Conservation (phyloP, 2,329 filamentous ascomycete species). For the Pseudogymnoascus sp. region DNA sequence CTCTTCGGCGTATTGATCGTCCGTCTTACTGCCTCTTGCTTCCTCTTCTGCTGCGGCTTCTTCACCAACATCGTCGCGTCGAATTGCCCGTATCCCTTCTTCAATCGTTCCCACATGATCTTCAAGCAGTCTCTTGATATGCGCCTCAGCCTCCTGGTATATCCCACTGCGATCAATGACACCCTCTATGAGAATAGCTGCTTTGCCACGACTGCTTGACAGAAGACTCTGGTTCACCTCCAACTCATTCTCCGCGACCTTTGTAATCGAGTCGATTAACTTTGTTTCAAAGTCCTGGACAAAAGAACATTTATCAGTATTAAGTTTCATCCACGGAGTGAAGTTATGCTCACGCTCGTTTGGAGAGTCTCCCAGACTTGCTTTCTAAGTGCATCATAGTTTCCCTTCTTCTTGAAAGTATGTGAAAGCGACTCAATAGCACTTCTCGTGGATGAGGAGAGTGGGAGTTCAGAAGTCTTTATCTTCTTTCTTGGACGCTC, state of each 20-base stretch:
- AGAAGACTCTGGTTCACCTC: slow-evolving; percentile 67
- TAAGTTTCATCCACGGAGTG: not conserved
- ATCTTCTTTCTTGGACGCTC: slow-evolving; percentile 41
- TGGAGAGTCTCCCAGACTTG: slow-evolving; percentile 57
- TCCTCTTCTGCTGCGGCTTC: slow-evolving; percentile 62
- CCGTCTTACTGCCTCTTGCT: slow-evolving; percentile 60
- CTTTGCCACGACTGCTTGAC: slow-evolving; percentile 66
- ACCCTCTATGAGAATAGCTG: slow-evolving; percentile 69
- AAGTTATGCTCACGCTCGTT: slow-evolving; percentile 31
- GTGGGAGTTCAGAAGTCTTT: slow-evolving; percentile 68
- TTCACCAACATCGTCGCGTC: slow-evolving; percentile 61
- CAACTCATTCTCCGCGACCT: slow-evolving; percentile 66
- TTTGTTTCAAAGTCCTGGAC: slow-evolving; percentile 61
- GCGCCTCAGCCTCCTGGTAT: slow-evolving; percentile 63
- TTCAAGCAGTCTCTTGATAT: slow-evolving; percentile 63
- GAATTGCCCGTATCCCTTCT: slow-evolving; percentile 60
- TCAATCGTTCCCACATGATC: slow-evolving; percentile 57
- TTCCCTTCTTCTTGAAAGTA: slow-evolving; percentile 79
- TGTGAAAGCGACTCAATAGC: slow-evolving; percentile 72
- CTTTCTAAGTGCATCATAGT: slow-evolving; percentile 72
- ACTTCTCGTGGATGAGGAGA: slow-evolving; percentile 64
- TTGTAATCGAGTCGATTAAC: slow-evolving; percentile 59
- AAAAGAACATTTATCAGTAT: slow-evolving; percentile 3
- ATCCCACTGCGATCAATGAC: slow-evolving; percentile 70
- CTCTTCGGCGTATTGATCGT: slow-evolving; percentile 66